phyloP scores from a whole-genome alignment of 148 eudicot species.

The Diospyros lotus region DNA sequence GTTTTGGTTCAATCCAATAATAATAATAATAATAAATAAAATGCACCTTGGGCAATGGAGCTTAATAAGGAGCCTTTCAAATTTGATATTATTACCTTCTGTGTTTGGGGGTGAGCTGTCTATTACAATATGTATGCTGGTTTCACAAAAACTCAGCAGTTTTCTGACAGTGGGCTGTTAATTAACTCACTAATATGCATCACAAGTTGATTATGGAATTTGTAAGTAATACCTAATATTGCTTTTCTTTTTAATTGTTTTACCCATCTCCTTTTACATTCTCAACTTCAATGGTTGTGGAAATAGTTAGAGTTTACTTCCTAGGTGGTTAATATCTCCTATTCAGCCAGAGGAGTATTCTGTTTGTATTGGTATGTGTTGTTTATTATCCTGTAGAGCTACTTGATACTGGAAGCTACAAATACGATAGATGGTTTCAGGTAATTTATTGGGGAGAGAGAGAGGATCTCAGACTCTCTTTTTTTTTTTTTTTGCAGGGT shows the following conservation, averaged over 20 bases:
- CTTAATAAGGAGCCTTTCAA: too few relatives aligned
- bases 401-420: not conserved
- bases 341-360: not conserved
- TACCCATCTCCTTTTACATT: too few relatives aligned
- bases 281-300: not conserved
- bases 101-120: too few relatives aligned
- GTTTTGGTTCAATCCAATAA: too few relatives aligned
- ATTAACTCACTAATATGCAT: not conserved
- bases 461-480: not conserved
- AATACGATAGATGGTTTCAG: not conserved
- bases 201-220: too few relatives aligned
- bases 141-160: too few relatives aligned
- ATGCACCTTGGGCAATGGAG: too few relatives aligned
- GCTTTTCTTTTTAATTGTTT: not conserved
- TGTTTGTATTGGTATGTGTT: not conserved
- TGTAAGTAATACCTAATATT: not conserved
- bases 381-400: not conserved
- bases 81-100: too few relatives aligned
- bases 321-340: not conserved
- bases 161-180: too few relatives aligned
- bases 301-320: not conserved
- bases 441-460: too few relatives aligned
- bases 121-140: too few relatives aligned
- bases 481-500: conserved; percentile 35
- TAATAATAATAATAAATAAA: too few relatives aligned